Percentiles rank a stretch among this genome's conserved stretches.
These are phyloP conservation scores for Mucuna pruriens DNA, from an alignment of 306 rosid genomes.

Conservation along the genomic window DNA sequence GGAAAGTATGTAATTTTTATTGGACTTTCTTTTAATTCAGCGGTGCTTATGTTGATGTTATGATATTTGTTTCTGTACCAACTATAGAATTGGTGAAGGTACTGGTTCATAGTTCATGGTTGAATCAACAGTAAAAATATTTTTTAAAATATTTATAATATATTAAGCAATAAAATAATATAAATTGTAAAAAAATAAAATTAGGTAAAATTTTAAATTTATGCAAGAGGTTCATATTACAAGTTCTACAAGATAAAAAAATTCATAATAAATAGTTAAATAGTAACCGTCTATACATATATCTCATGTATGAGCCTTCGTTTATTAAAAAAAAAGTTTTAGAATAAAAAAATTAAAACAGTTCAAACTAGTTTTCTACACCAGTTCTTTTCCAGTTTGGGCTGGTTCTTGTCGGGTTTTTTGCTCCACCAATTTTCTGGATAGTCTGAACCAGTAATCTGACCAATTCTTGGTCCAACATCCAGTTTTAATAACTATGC, in stretches of 20 bases:
- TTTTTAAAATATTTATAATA: not conserved
- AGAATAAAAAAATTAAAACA: not conserved
- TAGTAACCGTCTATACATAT: not conserved
- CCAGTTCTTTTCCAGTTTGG: not conserved
- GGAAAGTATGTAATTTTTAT: conserved; percentile 73
- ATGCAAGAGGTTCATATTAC: not conserved
- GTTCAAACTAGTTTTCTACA: not conserved
- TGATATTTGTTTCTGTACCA: conserved; percentile 20
- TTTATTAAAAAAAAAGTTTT: not conserved
- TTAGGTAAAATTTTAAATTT: not conserved
- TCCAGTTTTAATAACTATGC: not conserved
- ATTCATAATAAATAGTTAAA: not conserved
- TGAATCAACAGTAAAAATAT: not conserved
- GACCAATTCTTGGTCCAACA: not conserved
- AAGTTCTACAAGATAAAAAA: not conserved
- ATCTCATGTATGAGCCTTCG: not conserved
- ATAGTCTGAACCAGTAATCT: not conserved
- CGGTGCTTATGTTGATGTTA: conserved; percentile 32
- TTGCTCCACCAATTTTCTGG: not conserved
- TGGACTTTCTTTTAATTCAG: conserved; percentile 40
- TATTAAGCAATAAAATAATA: not conserved
- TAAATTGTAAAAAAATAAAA: not conserved
- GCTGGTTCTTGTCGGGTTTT: not conserved
- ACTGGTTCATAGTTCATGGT: not conserved
- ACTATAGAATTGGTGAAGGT: not conserved